These are phyloP conservation scores for Penicillium taxi DNA, from an alignment of 495 filamentous ascomycete species.

Conservation along the genomic window DNA sequence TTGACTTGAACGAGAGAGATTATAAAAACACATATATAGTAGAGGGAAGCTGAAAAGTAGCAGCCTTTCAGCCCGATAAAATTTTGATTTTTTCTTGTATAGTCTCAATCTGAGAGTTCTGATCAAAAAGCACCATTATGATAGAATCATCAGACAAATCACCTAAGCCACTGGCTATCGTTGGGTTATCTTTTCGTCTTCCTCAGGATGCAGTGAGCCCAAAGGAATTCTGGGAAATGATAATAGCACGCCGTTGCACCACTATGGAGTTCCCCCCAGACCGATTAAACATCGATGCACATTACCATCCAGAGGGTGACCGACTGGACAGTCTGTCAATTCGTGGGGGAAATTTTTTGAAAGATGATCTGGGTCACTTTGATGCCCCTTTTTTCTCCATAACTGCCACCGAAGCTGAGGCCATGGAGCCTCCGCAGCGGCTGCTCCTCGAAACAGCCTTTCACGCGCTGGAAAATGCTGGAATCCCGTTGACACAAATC, in stretches of 20 bases:
- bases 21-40: no score
- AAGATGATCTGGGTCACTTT: conserved; percentile 47
- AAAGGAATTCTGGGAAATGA: not conserved
- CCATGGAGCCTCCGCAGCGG: conserved; percentile 44
- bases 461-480: conserved; percentile 47
- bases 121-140: no score
- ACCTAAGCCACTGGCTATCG: no score
- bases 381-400: conserved; percentile 55
- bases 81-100: no score
- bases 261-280: not conserved
- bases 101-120: no score
- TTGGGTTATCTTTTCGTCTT: not conserved
- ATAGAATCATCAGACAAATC: no score
- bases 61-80: no score
- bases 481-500: conserved; percentile 24
- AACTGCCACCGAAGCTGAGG: conserved; percentile 44
- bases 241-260: not conserved
- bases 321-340: no score
- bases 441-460: conserved; percentile 54
- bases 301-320: not conserved
- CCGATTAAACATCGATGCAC: not conserved
- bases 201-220: not conserved
- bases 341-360: conserved; percentile 37
- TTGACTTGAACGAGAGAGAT: no score
- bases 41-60: no score